These are phyloP conservation scores for Picochlorum sp. DNA, from an alignment of 139 green algal genomes.

Conservation along the genomic window DNA sequence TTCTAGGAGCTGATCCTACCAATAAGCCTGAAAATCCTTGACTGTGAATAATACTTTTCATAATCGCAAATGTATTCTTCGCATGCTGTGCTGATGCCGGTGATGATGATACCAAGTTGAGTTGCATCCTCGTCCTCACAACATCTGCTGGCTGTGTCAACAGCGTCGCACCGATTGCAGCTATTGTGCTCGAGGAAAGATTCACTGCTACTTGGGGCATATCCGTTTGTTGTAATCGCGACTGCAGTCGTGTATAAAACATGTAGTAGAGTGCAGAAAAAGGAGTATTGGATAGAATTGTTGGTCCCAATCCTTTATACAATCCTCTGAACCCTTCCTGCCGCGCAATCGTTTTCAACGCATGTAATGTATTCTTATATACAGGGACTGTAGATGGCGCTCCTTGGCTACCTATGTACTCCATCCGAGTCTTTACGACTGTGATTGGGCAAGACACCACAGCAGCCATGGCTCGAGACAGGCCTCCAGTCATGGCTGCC, in stretches of 20 bases:
- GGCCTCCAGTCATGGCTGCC: conserved; percentile 35
- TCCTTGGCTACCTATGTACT: conserved; percentile 44
- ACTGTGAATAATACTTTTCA: conserved; percentile 8
- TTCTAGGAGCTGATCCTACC: conserved; percentile 47
- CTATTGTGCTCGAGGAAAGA: conserved; percentile 54
- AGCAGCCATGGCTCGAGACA: conserved; percentile 63
- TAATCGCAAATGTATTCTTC: background rate
- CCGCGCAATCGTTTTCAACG: conserved; percentile 44
- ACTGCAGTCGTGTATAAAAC: conserved; percentile 68
- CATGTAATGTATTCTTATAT: conserved; percentile 55
- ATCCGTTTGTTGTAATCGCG: conserved; percentile 19
- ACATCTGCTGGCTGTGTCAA: conserved; percentile 81
- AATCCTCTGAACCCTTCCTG: conserved; percentile 52
- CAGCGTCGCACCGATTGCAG: conserved; percentile 67
- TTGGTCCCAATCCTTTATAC: conserved; percentile 67
- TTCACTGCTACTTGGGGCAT: conserved; percentile 40
- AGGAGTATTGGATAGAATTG: conserved; percentile 78
- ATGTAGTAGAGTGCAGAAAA: conserved; percentile 92
- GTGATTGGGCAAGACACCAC: conserved; percentile 78
- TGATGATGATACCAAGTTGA: conserved; percentile 25
- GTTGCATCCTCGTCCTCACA: conserved; percentile 72
- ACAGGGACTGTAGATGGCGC: background rate
- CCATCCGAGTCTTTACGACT: conserved; percentile 95
- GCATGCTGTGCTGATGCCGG: background rate
- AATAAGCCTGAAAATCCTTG: conserved; percentile 17